Base-by-base conservation (phyloP, 306 rosid species). In the Trifolium fragiferum region DNA sequence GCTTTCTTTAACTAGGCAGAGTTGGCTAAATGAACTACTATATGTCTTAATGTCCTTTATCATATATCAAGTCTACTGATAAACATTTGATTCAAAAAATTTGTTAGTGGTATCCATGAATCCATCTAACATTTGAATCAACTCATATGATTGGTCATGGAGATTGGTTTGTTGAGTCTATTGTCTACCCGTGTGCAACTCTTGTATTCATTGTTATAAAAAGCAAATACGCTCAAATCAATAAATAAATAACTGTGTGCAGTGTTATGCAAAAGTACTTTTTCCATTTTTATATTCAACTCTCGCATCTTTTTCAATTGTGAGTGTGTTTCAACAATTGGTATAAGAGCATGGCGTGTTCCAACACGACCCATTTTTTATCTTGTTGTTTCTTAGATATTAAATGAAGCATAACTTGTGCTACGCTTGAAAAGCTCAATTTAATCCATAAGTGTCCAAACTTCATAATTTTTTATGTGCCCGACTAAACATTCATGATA, bases 351-450 rank as follows among this genome's bases (percentile, higher is more conserved):
- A 5, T 27, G 32, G 32, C 4, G 32, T 27, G 32, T 3, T 27
- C 32, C 32, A 27, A 27, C 55, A 47, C 30, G 44, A 55, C 57
- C 55, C 13, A 55, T 14, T 57, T 46, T 37, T 47, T 3, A 35
- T 63, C 27, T 55, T 43, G 33, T 20, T 8, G 53, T 18, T 64
- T 70, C 64, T 63, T 27, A 40, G 25, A 64, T 37, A 50, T 11
- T 57, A 70, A 64, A 81, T 58, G 51, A n/a, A 71, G 74, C 65
- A 70, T 9, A 72, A 54, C 49, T 47, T 25, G 7, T 27, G 79
- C 62, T 25, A 66, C 20, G 12, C 70, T 41, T 44, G 19, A 12
- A n/a, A 44, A 3, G 51, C 38, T 66, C 73, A 78, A 49, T 68
- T 7, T 32, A 70, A 64, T 69, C 71, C 67, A 66, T 27, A 20